Evolutionary conservation across 371 early-diverging fungal species (phyloP), one percentile per base, ranked within the genome.

Genomic region (Capillidium heterosporum): DNA sequence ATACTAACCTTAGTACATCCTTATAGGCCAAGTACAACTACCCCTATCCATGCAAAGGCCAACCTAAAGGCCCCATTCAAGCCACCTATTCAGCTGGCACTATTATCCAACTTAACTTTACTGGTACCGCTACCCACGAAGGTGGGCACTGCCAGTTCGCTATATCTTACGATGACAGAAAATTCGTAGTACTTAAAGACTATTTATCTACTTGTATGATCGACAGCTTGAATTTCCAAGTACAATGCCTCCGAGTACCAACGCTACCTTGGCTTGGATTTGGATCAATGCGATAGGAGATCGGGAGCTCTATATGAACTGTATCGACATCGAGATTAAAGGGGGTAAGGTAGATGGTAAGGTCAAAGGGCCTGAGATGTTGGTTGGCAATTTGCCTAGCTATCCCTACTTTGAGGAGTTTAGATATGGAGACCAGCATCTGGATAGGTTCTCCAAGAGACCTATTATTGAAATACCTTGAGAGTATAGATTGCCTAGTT

Each of bases 271-370:
- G 1, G 43, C 28, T 28, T 58, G 51, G 51, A 52, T 10, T 10
- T 58, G 59, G 59, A 51, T 58, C 27, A 58, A 52, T 24, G 5
- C 3, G 2, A 11, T 53, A 42, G 53, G 53, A 4, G 70, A 74
- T 61, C 69, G 76, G 41, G 79, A 76, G 61, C 75, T 63, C 32
- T 80, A 81, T 67, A 71, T 70, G 71, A 71, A 73, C 63, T 78
- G 79, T 57, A 66, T 71, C n/a, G 80, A 79, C 35, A 64, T 77
- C 21, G 59, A 53, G 1, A 67, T 79, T 46, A 23, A 56, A 13
- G 69, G 69, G 1, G 48, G 56, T n/a, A 49, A 65, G 4, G 44
- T 58, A 10, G 17, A 43, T 41, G 48, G 62, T 0, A 35, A 56
- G 10, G 50, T 71, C 23, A 57, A 62, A 7, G 77, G 75, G 0